Evolutionary conservation across 1,284 basidiomycete species (phyloP).

Genomic region (Malassezia vespertilionis): DNA sequence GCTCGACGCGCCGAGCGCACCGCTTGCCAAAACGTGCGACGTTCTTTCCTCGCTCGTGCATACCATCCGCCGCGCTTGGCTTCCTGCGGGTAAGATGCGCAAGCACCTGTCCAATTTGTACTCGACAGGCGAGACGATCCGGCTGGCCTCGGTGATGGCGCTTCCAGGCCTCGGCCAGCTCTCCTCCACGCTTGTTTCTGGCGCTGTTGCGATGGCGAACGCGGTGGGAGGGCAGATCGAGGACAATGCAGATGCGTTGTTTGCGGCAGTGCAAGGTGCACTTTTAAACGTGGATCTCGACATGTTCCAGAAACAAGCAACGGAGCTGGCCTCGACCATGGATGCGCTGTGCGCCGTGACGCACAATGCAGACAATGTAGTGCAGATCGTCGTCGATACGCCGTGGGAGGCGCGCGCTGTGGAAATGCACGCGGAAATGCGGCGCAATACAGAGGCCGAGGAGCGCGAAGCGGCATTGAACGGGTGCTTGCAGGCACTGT

Average conservation of each 20-base stretch:
- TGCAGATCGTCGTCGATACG: slow-evolving; percentile 25
- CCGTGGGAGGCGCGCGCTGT: slow-evolving; percentile 81
- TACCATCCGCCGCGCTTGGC: slow-evolving; percentile 31
- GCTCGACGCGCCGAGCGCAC: slow-evolving; percentile 1
- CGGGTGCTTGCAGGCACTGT: slow-evolving; percentile 76
- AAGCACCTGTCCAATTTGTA: slow-evolving; percentile 33
- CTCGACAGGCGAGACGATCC: slow-evolving; percentile 34
- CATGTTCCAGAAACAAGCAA: slow-evolving; percentile 21
- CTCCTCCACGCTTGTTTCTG: slow-evolving; percentile 32
- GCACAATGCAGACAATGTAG: slow-evolving; percentile 35
- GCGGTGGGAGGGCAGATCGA: slow-evolving; percentile 18
- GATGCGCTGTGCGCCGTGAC: slow-evolving; percentile 25
- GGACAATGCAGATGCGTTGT: slow-evolving; percentile 5
- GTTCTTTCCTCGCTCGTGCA: slow-evolving; percentile 30
- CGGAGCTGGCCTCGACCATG: slow-evolving; percentile 25
- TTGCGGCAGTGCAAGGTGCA: slow-evolving; percentile 26
- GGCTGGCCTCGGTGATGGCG: slow-evolving; percentile 28
- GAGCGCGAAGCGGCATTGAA: slow-evolving; percentile 69
- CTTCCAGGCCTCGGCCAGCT: slow-evolving; percentile 31
- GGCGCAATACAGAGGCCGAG: slow-evolving; percentile 83
- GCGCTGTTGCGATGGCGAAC: slow-evolving; percentile 25
- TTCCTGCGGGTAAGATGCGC: slow-evolving; percentile 37
- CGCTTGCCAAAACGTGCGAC: slow-evolving; percentile 11
- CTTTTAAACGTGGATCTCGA: too few species aligned
- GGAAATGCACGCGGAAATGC: slow-evolving; percentile 70